phyloP scores from a whole-genome alignment of 2,329 filamentous ascomycete species.

The Trematosphaeria pertusa region DNA sequence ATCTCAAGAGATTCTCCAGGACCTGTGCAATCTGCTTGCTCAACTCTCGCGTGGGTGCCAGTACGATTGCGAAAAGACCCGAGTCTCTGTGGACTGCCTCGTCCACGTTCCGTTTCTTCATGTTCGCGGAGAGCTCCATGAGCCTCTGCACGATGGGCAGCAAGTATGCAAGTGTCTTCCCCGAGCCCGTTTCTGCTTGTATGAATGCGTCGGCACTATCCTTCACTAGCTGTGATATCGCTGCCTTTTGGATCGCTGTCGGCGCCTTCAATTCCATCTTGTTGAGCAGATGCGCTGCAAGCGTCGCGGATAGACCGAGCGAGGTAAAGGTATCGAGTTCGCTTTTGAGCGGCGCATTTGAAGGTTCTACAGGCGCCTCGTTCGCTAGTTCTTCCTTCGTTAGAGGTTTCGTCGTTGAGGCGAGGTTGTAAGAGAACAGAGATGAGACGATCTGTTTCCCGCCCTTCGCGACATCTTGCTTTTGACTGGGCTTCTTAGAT shows the following conservation, averaged over 20 bases:
- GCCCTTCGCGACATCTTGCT: slow-evolving; percentile 45
- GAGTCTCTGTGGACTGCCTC: slow-evolving; percentile 77
- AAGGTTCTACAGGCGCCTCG: slow-evolving; percentile 68
- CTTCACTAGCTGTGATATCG: slow-evolving; percentile 79
- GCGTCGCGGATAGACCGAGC: slow-evolving; percentile 78
- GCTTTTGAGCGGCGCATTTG: slow-evolving; percentile 87
- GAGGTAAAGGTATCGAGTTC: slow-evolving; percentile 87
- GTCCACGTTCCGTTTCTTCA: slow-evolving; percentile 50
- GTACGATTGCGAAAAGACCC: slow-evolving; percentile 90
- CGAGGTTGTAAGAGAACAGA: slow-evolving; percentile 89
- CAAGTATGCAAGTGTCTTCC: slow-evolving; percentile 96
- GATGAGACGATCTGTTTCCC: slow-evolving; percentile 80
- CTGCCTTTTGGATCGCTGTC: slow-evolving; percentile 92
- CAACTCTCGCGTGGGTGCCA: slow-evolving; percentile 91
- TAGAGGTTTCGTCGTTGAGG: slow-evolving; percentile 67
- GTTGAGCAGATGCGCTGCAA: slow-evolving; percentile 81
- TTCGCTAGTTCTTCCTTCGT: slow-evolving; percentile 54
- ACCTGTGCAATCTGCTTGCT: slow-evolving; percentile 93
- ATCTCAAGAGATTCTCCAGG: slow-evolving; percentile 83
- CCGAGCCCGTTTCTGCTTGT: slow-evolving; percentile 95
- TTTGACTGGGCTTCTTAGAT: slow-evolving; percentile 38
- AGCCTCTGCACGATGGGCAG: slow-evolving; percentile 90
- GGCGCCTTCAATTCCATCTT: slow-evolving; percentile 91
- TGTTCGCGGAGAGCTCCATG: slow-evolving; percentile 70
- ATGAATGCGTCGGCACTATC: slow-evolving; percentile 92